Conservation (phyloP, 768 basidiomycete genomes). For the Trametes punicea region DNA sequence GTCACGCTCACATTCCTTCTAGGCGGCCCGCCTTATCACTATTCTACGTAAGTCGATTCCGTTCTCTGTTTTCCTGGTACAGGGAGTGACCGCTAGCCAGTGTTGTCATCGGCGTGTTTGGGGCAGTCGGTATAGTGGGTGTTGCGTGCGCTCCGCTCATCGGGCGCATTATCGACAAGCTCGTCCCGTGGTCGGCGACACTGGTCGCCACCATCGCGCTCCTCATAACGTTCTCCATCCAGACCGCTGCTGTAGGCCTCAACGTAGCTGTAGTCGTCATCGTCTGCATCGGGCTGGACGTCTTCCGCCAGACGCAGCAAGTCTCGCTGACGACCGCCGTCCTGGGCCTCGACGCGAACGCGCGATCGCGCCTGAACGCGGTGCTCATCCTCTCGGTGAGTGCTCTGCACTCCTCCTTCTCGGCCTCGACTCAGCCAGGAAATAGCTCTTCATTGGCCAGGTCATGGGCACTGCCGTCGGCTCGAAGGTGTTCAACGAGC, state of each 20-base stretch:
- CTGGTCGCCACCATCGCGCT: conserved; percentile 50
- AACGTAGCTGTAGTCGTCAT: conserved; percentile 70
- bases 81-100: conserved; percentile 27
- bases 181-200: conserved; percentile 78
- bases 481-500: conserved; percentile 61
- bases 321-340: conserved; percentile 62
- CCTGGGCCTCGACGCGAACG: conserved; percentile 23
- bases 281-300: conserved; percentile 66
- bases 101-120: conserved; percentile 46
- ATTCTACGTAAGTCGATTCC: conserved; percentile 51
- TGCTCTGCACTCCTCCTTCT: not conserved
- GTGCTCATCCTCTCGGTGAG: conserved; percentile 66
- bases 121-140: conserved; percentile 52
- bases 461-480: conserved; percentile 79
- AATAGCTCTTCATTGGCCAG: conserved; percentile 68
- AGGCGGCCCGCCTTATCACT: conserved; percentile 70
- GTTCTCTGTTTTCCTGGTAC: not conserved
- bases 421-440: not conserved
- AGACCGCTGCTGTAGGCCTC: conserved; percentile 66
- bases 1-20: conserved; percentile 77
- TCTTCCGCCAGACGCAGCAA: conserved; percentile 71
- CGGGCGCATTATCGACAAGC: conserved; percentile 63
- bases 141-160: conserved; percentile 66
- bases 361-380: conserved; percentile 65
- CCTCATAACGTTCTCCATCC: conserved; percentile 55